These are phyloP conservation scores for Maudiozyma saulgeensis DNA, from an alignment of 805 yeast genomes.

Conservation along the genomic window DNA sequence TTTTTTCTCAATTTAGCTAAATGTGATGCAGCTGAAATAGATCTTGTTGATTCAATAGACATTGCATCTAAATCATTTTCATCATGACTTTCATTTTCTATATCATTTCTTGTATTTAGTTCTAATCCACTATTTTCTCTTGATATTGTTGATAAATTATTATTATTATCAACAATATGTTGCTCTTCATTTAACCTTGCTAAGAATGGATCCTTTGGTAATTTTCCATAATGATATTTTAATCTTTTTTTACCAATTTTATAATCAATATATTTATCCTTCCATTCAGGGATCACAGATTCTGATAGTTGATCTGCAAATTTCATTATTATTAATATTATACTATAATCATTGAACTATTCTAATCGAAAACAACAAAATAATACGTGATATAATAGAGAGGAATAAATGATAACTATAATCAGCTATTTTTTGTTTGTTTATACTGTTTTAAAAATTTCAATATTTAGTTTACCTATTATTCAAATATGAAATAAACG, in stretches of 20 bases:
- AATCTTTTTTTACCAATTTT: slow-evolving; percentile 38
- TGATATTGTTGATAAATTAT: background rate
- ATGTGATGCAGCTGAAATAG: slow-evolving; percentile 1
- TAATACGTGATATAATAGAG: no score
- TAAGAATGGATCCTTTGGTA: slow-evolving; percentile 6
- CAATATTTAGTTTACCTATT: no score
- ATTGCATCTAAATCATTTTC: background rate
- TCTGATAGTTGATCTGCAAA: slow-evolving; percentile 56
- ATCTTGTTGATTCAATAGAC: slow-evolving; percentile 2
- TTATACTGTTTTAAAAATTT: no score
- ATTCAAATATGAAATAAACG: no score
- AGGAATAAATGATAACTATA: no score
- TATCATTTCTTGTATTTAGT: background rate
- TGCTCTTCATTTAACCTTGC: background rate
- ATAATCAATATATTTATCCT: slow-evolving; percentile 67
- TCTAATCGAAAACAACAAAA: no score
- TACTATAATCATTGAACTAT: background rate
- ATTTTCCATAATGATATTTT: slow-evolving; percentile 16
- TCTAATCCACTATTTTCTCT: background rate
- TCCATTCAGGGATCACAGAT: slow-evolving; percentile 82
- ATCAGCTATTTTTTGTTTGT: no score
- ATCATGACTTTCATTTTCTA: background rate
- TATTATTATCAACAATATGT: background rate
- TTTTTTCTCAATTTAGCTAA: slow-evolving; percentile 3
- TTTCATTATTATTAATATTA: slow-evolving; percentile 36